These are phyloP conservation scores for Globisporangium irregulare DNA, from an alignment of 352 stramenopile species.

Conservation along the genomic window DNA sequence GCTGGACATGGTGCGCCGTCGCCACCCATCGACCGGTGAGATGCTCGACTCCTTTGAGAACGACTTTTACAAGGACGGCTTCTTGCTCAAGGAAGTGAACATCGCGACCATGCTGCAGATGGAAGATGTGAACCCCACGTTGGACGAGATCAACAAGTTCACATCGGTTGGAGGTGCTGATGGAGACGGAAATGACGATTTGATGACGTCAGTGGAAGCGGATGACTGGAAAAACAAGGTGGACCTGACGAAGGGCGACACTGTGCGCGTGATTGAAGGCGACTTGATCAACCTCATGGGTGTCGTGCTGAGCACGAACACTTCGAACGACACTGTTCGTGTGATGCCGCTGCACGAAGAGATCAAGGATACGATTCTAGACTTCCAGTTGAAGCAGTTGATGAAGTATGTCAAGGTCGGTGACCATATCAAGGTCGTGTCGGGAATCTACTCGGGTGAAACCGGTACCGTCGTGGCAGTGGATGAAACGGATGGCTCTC, in stretches of 20 bases:
- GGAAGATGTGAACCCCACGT: constrained; percentile 81
- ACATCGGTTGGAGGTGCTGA: constrained; percentile 56
- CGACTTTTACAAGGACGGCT: constrained; percentile 87
- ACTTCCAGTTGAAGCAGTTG: constrained; percentile 87
- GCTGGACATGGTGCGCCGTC: constrained; percentile 58
- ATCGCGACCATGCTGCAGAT: constrained; percentile 83
- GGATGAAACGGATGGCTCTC: constrained; percentile 77
- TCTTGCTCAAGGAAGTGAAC: constrained; percentile 86
- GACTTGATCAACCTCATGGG: constrained; percentile 90
- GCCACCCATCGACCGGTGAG: constrained; percentile 67
- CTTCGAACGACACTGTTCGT: constrained; percentile 81
- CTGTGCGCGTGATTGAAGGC: constrained; percentile 84
- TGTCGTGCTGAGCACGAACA: constrained; percentile 88
- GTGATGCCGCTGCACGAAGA: constrained; percentile 90
- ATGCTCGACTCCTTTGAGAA: constrained; percentile 90
- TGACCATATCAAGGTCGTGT: constrained; percentile 91
- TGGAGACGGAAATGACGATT: constrained; percentile 64
- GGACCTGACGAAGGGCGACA: constrained; percentile 87
- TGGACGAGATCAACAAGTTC: constrained; percentile 90
- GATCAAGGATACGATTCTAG: constrained; percentile 89
- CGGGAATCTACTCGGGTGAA: constrained; percentile 85
- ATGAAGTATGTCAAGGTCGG: constrained; percentile 92
- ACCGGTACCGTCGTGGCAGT: constrained; percentile 88
- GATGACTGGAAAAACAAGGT: constrained; percentile 90
- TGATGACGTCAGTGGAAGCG: constrained; percentile 67